Percentiles rank a stretch among this genome's conserved stretches.
phyloP scores from a whole-genome alignment of 176 grass and related monocot genomes.

The Canna indica region DNA sequence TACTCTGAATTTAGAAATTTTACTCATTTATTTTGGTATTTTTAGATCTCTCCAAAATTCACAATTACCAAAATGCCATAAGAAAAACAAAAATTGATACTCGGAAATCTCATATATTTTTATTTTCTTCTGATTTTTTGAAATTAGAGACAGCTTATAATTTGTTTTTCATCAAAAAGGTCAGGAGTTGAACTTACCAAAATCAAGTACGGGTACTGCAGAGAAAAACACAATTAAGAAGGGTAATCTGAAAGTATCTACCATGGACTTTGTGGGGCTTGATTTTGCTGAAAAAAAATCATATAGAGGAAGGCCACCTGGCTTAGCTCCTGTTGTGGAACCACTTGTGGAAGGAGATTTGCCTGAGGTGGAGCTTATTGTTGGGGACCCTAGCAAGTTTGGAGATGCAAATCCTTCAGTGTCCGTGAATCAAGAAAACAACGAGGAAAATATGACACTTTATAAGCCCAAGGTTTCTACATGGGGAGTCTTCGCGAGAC shows the following conservation, averaged over 20 bases:
- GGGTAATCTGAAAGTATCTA: slow-evolving; percentile 2
- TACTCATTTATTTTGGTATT: too few species aligned
- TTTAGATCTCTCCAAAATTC: too few species aligned
- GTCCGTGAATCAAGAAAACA: slow-evolving; percentile 8
- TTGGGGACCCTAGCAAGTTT: slow-evolving; percentile 41
- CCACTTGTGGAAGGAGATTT: slow-evolving; percentile 19
- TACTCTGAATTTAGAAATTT: not conserved
- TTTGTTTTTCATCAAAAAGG: not conserved
- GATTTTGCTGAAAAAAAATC: slow-evolving; percentile 19
- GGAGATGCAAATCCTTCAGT: slow-evolving; percentile 7
- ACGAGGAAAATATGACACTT: slow-evolving; percentile 7
- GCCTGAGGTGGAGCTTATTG: slow-evolving; percentile 34
- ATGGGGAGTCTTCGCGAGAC: slow-evolving; percentile 49
- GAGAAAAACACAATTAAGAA: slow-evolving; percentile 9
- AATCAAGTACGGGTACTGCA: not conserved
- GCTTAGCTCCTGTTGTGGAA: slow-evolving; percentile 13
- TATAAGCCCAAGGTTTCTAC: slow-evolving; percentile 42
- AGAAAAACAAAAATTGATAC: not conserved
- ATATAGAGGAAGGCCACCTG: slow-evolving; percentile 23
- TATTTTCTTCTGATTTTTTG: not conserved
- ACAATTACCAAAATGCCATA: not conserved
- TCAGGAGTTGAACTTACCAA: not conserved
- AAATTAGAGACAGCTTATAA: not conserved
- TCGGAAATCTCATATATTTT: not conserved
- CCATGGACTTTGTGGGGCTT: slow-evolving; percentile 17